These are phyloP conservation scores for Chaetomium globosum DNA, from an alignment of 2,329 filamentous ascomycete genomes.

Conservation along the genomic window DNA sequence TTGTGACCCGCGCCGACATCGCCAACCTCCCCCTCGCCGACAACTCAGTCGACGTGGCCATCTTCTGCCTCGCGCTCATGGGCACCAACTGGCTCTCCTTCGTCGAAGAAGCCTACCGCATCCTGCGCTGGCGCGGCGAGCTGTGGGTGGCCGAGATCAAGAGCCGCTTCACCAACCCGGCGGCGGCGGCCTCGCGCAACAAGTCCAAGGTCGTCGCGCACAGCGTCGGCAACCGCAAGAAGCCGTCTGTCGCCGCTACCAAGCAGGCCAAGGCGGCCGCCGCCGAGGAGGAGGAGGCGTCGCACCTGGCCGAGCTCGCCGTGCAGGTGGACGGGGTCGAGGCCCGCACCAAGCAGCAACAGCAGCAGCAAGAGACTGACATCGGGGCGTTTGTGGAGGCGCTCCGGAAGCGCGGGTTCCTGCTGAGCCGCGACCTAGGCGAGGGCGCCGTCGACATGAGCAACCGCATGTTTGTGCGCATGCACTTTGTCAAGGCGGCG, in stretches of 20 bases:
- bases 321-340: conserved; percentile 72
- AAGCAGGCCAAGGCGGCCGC: conserved; percentile 52
- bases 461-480: conserved; percentile 98
- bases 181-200: conserved; percentile 48
- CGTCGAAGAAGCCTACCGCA: conserved; percentile 90
- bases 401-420: conserved; percentile 76
- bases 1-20: conserved; percentile 88
- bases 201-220: conserved; percentile 60
- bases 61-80: conserved; percentile 98
- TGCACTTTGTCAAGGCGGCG: conserved; percentile 89
- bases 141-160: conserved; percentile 98
- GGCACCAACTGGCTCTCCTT: conserved; percentile 98
- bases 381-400: conserved; percentile 85
- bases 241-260: conserved; percentile 47
- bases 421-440: conserved; percentile 68
- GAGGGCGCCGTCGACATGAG: conserved; percentile 69
- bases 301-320: conserved; percentile 59
- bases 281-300: conserved; percentile 54
- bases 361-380: conserved; percentile 76
- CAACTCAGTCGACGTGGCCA: conserved; percentile 77
- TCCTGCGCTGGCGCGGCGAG: conserved; percentile 91
- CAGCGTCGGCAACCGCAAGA: conserved; percentile 71
- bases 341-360: conserved; percentile 48
- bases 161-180: conserved; percentile 70
- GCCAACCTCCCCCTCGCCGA: conserved; percentile 76